Evolutionary conservation across 805 yeast species (phyloP), one percentile per base, ranked within the genome.

Genomic region (Osmozyma mogii): DNA sequence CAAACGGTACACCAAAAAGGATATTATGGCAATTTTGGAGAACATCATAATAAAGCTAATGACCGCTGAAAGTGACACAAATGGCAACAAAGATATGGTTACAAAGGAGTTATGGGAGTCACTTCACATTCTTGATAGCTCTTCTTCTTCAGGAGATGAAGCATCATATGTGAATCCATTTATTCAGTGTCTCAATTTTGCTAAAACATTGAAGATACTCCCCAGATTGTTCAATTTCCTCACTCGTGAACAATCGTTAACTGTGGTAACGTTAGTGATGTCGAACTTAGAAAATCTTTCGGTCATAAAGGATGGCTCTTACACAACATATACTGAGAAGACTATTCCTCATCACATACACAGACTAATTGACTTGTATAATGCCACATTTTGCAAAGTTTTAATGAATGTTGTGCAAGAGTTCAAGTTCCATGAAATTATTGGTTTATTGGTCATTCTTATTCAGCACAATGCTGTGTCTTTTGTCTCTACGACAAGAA

Each of bases 221-320:
- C 87, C 92, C 29, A 77, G 98, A 58, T 70, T 84, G 36, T 85
- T 85, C 65, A 82, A 84, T 49, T 84, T 87, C 54, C 66, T 89
- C 47, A 62, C 73, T 23, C 69, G 79, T 42, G 84, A 81, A 42
- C 89, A 84, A 50, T 75, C 83, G 41, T 65, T 83, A 37, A 78
- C 88, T 20, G 65, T 84, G 33, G 72, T 84, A 31, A 84, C 88
- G 28, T 71, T 83, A 31, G 65, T 89, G 22, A 80, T 85, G 65
- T 78, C 82, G 24, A 81, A 85, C 50, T 64, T 89, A 46, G 85
- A 84, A 36, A 75, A 82, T 42, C 68, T 88, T 44, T 77, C 79
- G 48, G 84, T 88, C 26, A 72, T 88, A 32, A 67, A 78, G 41
- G 68, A 78, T 36, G 89, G 95, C 20, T 81, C 89, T 3, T 84